Base-by-base conservation (phyloP, 176 grass and related monocot genomes). In the Pontederia paniculata region DNA sequence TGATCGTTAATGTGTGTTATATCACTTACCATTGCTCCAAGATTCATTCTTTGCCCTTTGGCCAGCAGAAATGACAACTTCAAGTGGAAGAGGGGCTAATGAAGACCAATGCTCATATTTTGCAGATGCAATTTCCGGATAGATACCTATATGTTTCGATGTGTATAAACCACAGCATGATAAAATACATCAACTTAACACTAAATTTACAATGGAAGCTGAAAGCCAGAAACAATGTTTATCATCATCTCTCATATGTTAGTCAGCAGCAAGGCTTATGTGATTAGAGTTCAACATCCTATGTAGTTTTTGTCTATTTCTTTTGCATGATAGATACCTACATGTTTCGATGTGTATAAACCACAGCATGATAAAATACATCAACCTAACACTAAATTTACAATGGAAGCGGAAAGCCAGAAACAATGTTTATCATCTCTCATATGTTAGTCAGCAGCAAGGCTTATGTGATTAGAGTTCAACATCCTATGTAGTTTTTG, bases 51-150 rank as follows among this genome's bases (percentile, higher is more conserved):
- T 97, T 45, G 77, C 86, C 81, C 63, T 97, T 70, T 84, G 80
- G 58, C 86, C 93, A 65, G 86, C 86, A 62, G 83, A 78, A 58
- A 67, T 81, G 70, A 97, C 93, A 66, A 80, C 88, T 74, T 97
- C 93, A 63, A 81, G 85, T 21, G 86, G 93, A 78, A 90, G 83
- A 74, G 93, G 86, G 55, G 93, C 93, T 68, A 88, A 79, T 18
- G 86, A 97, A 45, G 93, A 97, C 93, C 93, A 97, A 25, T 90
- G 76, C 63, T 97, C 93, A 60, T 97, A 77, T 53, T 90, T 97
- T 50, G 82, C 71, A 55, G 73, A 61, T 8, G 93, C 81, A 19
- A 97, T 97, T 52, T 97, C 86, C 10, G 86, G 86, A 75, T 87
- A 84, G 42, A 97, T 83, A 9, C 86, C 93, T 97, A 60, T 9